Evolutionary conservation across 2,329 filamentous ascomycete genomes (phyloP).

Genomic region (Podosphaera xanthii): DNA sequence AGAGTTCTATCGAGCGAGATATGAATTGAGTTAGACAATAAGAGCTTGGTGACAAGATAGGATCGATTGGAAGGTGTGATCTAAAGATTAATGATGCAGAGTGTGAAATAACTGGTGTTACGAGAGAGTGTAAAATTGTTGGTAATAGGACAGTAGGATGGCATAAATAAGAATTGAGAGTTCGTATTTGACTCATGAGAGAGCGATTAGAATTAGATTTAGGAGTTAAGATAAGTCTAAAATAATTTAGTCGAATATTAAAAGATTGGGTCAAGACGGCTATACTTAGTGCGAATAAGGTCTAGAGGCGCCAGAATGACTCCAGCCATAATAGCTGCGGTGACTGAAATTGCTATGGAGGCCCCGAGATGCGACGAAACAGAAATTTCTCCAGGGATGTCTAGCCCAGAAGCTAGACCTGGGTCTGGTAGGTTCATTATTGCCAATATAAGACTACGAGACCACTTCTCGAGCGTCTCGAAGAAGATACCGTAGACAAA

Average conservation of each 20-base stretch:
- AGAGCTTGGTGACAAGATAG: slow-evolving; percentile 53
- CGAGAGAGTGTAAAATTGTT: slow-evolving; percentile 66
- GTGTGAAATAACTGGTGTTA: slow-evolving; percentile 63
- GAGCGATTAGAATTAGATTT: slow-evolving; percentile 57
- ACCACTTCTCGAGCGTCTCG: slow-evolving; percentile 78
- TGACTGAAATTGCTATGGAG: slow-evolving; percentile 49
- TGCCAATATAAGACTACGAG: slow-evolving; percentile 71
- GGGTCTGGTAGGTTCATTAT: slow-evolving; percentile 76
- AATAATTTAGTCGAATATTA: slow-evolving; percentile 13
- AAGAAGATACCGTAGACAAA: slow-evolving; percentile 78
- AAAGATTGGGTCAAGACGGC: not conserved
- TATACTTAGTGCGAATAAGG: slow-evolving; percentile 52
- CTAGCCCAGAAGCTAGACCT: slow-evolving; percentile 29
- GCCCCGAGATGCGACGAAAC: slow-evolving; percentile 68
- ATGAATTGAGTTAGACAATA: slow-evolving; percentile 70
- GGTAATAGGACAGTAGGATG: slow-evolving; percentile 49
- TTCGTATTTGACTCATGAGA: slow-evolving; percentile 45
- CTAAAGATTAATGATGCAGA: slow-evolving; percentile 70
- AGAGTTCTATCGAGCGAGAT: slow-evolving; percentile 56
- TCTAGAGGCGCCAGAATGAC: slow-evolving; percentile 72
- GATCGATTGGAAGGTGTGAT: slow-evolving; percentile 65
- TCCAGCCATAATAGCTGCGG: slow-evolving; percentile 47
- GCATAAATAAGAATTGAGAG: slow-evolving; percentile 56
- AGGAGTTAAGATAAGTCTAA: slow-evolving; percentile 60
- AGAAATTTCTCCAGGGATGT: slow-evolving; percentile 32